Base-by-base conservation (phyloP, 2,329 filamentous ascomycete genomes). In the Diaporthe citriasiana region DNA sequence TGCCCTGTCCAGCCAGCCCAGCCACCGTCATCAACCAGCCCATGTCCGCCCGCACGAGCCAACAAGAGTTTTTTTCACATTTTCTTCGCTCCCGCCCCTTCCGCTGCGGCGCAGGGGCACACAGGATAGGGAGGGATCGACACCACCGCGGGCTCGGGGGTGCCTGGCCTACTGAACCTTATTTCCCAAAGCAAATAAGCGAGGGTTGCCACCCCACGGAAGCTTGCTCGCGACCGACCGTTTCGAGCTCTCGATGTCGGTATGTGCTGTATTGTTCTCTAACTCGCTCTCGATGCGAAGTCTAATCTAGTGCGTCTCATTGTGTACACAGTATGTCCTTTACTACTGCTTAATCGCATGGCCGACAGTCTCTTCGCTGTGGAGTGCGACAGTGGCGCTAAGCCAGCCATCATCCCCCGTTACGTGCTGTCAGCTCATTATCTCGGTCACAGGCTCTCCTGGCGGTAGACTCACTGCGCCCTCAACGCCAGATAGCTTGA, bases 111-210 rank as follows among this genome's bases (percentile, higher is more conserved):
- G 45, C 47, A 40, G 63, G 47, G n/a, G 51, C 63, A 27, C 33
- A 22, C 17, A 15, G 25, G 25, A 19, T 25, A 45, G 15, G 59
- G 33, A 53, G 33, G 13, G 33, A 68, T 68, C 47, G 30, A 25
- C 47, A 68, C 17, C 47, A 40, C 47, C 47, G 45, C 63, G 47
- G 63, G 33, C 33, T 25, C 19, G 15, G 33, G 47, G 45, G 63
- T 53, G 63, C 63, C 63, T 68, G 47, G 63, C 33, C 47, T 53
- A 68, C 45, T 40, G 63, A 68, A 68, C 63, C 45, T 68, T 68
- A 53, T 68, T 68, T 68, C n/a, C 63, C 63, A 53, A 68, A 40
- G 47, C 45, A 68, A 68, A 53, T 40, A 68, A 30, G 63, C 47
- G 47, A 68, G n/a, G 47, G 45, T 27, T 40, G 63, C 63, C 63